These are phyloP conservation scores for Rhodotorula sphaerocarpa DNA, from an alignment of 768 basidiomycete species.

Conservation along the genomic window DNA sequence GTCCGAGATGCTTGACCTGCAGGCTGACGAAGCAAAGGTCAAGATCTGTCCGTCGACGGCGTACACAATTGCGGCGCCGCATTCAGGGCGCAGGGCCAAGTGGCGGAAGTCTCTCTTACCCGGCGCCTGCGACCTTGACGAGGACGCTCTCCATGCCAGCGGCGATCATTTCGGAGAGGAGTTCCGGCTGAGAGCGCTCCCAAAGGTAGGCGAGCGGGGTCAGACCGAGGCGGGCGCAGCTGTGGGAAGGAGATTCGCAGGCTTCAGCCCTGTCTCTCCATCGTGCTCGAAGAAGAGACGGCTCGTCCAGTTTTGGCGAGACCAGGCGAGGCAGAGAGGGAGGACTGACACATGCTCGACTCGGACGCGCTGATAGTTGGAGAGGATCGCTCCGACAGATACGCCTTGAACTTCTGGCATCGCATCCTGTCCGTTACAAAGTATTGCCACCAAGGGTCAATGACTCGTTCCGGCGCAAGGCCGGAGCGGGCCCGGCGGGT, in stretches of 20 bases:
- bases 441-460: too few species aligned
- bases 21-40: constrained; percentile 29
- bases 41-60: constrained; percentile 27
- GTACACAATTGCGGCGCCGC: too few species aligned
- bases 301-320: too few species aligned
- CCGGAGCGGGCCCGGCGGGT: too few species aligned
- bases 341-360: constrained; percentile 86
- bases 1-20: constrained; percentile 62
- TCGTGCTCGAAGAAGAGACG: too few species aligned
- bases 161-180: constrained; percentile 77
- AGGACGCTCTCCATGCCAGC: constrained; percentile 70
- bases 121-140: constrained; percentile 94
- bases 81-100: too few species aligned
- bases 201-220: constrained; percentile 82
- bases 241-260: constrained; percentile 39
- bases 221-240: constrained; percentile 70
- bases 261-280: too few species aligned
- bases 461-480: too few species aligned
- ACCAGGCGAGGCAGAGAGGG: background rate
- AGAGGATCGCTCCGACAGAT: constrained; percentile 91
- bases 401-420: constrained; percentile 70
- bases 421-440: background rate
- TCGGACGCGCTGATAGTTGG: constrained; percentile 90
- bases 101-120: constrained; percentile 41
- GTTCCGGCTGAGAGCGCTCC: constrained; percentile 80